Base-by-base conservation (phyloP, 208 protist species). In the Trypanosomatidae sp. region DNA sequence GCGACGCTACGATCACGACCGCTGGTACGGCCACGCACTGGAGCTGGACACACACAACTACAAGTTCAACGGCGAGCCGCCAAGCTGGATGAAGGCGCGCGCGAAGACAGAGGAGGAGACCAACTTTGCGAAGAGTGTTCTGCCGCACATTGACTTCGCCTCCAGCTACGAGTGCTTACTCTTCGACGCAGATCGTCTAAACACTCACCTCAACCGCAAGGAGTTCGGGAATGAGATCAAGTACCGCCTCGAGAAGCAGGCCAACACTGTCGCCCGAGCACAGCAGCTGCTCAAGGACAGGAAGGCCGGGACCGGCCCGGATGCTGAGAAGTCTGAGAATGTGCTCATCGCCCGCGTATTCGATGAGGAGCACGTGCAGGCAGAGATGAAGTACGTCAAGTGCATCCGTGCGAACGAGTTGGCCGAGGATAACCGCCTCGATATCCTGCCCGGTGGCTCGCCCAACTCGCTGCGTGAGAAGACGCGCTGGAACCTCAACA, bases 341-440 rank as follows among this genome's bases (percentile, higher is more conserved):
- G 76, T 79, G 5, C 82, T 95, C 72, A 92, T 95, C 59, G 91
- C 91, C 25, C 91, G 91, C 71, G 88, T 95, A 69, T 92, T 91
- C 75, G 91, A 95, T 71, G 91, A 95, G 85, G 91, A 95, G 86
- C 91, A 95, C 66, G 87, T 95, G 69, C 87, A 95, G 83, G 88
- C 91, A 13, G 88, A 95, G 85, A 95, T 95, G 91, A 91, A 93
- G 79, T 95, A 95, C 71, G 91, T 95, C 25, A 95, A 95, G 88
- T 93, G 88, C 79, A 92, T 95, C 72, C 91, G 91, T 65, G 91
- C 91, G 30, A 95, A 95, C 69, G 91, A 95, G 79, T 74, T 95
- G 39, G 91, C 91, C 15, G 91, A 95, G 82, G 91, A 95, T 76
- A 95, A 95, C 78, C 88, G 91, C 22, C 83, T 95, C 64, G 91